phyloP scores from a whole-genome alignment of 129 eudicot genomes.

The Mikania micrantha region DNA sequence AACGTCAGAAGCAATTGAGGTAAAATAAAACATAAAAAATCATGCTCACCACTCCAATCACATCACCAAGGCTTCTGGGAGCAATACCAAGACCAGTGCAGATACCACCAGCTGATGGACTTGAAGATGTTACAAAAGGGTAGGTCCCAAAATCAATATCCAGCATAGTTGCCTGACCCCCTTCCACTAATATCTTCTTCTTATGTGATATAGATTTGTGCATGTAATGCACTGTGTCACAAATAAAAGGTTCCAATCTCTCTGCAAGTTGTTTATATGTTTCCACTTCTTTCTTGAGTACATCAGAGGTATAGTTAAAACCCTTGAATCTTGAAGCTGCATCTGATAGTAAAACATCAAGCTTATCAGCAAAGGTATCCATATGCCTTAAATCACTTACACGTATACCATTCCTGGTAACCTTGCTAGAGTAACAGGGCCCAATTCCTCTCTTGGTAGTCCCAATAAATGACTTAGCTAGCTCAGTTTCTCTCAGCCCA shows the following conservation, averaged over 20 bases:
- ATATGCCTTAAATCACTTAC: conserved; percentile 92
- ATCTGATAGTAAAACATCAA: conserved; percentile 71
- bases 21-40: not conserved
- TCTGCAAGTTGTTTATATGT: conserved; percentile 74
- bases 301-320: conserved; percentile 55
- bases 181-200: conserved; percentile 88
- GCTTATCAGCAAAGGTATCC: conserved; percentile 92
- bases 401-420: conserved; percentile 74
- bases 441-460: conserved; percentile 97
- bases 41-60: conserved; percentile 86
- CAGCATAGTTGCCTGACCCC: conserved; percentile 99
- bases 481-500: conserved; percentile 90
- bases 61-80: conserved; percentile 87
- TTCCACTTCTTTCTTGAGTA: conserved; percentile 89
- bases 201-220: conserved; percentile 64
- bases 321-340: conserved; percentile 87
- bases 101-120: conserved; percentile 99
- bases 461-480: conserved; percentile 90
- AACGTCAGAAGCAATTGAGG: not conserved
- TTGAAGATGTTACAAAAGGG: conserved; percentile 93
- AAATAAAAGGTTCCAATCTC: conserved; percentile 83
- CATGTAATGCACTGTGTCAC: conserved; percentile 84
- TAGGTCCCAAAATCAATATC: conserved; percentile 98
- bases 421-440: conserved; percentile 91
- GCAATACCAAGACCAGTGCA: conserved; percentile 99